Conservation (phyloP, 2,329 filamentous ascomycete genomes). For the Monilinia polystroma region DNA sequence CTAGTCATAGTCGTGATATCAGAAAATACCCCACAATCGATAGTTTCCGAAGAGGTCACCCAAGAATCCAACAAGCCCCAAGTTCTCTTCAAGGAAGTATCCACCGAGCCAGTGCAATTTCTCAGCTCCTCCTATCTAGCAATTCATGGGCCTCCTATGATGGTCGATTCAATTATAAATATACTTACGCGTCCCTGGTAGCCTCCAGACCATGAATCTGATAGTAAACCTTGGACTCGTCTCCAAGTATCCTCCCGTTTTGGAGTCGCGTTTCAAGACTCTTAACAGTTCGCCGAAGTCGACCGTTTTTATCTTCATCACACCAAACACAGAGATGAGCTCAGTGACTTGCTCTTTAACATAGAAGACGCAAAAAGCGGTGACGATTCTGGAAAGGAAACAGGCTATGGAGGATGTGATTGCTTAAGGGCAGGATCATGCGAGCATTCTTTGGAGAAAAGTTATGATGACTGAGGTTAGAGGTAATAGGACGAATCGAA, state of each 20-base stretch:
- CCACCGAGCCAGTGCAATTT: not conserved
- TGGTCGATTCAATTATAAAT: not conserved
- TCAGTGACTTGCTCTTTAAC: slow-evolving; percentile 3
- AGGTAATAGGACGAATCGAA: slow-evolving; percentile 7
- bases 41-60: slow-evolving; percentile 5
- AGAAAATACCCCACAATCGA: slow-evolving; percentile 7
- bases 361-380: not conserved
- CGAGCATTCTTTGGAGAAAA: not conserved
- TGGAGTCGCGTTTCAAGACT: slow-evolving; percentile 3
- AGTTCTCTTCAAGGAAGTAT: slow-evolving; percentile 7
- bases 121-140: too few relatives aligned
- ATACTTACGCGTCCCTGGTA: slow-evolving; percentile 3
- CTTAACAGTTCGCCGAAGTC: not conserved
- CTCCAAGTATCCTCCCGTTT: slow-evolving; percentile 8
- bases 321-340: not conserved
- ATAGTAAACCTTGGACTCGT: not conserved
- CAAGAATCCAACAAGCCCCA: slow-evolving; percentile 15
- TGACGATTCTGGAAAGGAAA: not conserved
- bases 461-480: not conserved
- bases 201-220: not conserved
- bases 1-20: slow-evolving; percentile 1
- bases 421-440: not conserved
- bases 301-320: slow-evolving; percentile 13
- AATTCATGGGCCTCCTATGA: not conserved
- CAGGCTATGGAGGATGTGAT: slow-evolving; percentile 3